Evolutionary conservation across 164 flowering plant species (phyloP), one percentile per base, ranked within the genome.

Genomic region (Hamamelis virginiana): DNA sequence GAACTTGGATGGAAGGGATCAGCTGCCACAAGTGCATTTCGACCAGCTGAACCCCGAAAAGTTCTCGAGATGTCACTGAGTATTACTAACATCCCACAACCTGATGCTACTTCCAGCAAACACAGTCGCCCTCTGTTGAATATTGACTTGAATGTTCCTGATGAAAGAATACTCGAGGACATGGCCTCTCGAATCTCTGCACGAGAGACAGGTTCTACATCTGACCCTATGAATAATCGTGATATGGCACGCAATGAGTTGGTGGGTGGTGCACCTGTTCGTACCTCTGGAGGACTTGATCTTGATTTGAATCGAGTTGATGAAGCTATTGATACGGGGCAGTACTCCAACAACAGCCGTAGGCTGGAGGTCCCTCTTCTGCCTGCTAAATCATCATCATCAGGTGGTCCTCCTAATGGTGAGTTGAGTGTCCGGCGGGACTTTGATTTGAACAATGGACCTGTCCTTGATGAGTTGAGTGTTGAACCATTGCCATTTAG

Each of bases 1-100:
- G 93, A 85, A 73, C 81, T 85, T 75, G 91, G 97, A 33, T 95
- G 99, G 99, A 95, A 89, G 71, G 99, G 99, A 21, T 92, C 98
- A 33, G 99, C 99, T 33, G 97, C 97, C 12, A 95, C 97, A 4
- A 95, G 99, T 82, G 99, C 99, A 8, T 95, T 95, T 74, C 87
- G 99, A 13, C 94, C 89, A 1, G 99, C 99, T 67, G 99, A 95
- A 77, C 98, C 98, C 1, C 77, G 97, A 69, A 95, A 81, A 65
- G 59, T 63, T 55, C 47, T 71, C 28, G 92, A 92, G 67, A 70
- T 73, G 71, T 81, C 81, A 16, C 27, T 76, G 3, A 58, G 68
- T 63, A 21, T 81, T 8, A 28, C 60, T 45, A 69, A 61, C 53
- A 22, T 56, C 16, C 60, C 78, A 25, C 27, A 43, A 28, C 38